A percentile compares a stretch with the other conserved stretches of the same genome.
These are phyloP conservation scores for Yamadazyma atlantica DNA, from an alignment of 1,139 yeast genomes.

Conservation along the genomic window DNA sequence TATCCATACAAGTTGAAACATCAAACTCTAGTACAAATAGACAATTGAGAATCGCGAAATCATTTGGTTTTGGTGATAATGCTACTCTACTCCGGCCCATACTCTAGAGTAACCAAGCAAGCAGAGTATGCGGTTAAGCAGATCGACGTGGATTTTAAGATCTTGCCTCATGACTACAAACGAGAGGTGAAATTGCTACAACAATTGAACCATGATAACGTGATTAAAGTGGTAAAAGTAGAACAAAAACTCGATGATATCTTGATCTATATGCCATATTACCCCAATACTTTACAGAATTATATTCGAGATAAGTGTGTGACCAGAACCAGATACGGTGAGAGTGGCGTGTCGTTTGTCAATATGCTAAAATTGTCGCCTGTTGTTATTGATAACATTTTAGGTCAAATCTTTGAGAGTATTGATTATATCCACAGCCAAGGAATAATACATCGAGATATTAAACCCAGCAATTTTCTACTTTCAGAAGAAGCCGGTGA, in stretches of 20 bases:
- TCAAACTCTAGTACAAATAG: no score
- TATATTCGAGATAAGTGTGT: constrained; percentile 20
- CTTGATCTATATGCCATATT: constrained; percentile 34
- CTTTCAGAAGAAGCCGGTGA: constrained; percentile 20
- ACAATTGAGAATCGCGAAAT: no score
- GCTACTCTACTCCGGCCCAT: constrained; percentile 35
- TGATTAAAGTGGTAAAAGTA: constrained; percentile 25
- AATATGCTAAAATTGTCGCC: constrained; percentile 17
- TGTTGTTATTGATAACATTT: constrained; percentile 16
- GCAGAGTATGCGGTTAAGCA: constrained; percentile 35
- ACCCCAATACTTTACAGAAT: constrained; percentile 26
- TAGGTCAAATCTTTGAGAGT: constrained; percentile 20
- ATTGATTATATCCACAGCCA: constrained; percentile 33
- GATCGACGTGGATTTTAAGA: constrained; percentile 37
- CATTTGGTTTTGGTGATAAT: constrained; percentile 5
- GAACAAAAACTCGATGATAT: constrained; percentile 33
- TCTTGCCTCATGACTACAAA: constrained; percentile 40
- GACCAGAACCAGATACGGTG: constrained; percentile 12
- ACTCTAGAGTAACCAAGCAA: constrained; percentile 35
- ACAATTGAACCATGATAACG: constrained; percentile 20
- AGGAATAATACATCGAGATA: constrained; percentile 83
- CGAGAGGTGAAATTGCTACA: constrained; percentile 32
- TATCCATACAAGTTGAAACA: no score
- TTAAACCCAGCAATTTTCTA: constrained; percentile 79
- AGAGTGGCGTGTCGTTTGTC: constrained; percentile 9